A percentile compares a stretch with the other conserved stretches of the same genome.
Conservation (phyloP, 768 basidiomycete species). For the Lyophyllum decastes region DNA sequence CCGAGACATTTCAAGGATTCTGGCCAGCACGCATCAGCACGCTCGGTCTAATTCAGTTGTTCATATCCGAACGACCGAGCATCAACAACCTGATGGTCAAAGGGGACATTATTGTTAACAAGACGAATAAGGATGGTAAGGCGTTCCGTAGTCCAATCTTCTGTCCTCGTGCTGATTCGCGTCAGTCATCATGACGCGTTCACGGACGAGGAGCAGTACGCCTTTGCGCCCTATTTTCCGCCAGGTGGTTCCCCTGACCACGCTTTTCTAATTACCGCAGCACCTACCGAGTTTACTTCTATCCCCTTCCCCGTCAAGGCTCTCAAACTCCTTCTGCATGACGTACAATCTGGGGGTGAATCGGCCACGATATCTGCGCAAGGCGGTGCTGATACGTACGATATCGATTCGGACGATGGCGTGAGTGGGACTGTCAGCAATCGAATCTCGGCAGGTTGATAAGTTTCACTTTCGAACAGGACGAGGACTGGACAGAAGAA, state of each 20-base stretch:
- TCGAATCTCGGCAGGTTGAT: conserved; percentile 2
- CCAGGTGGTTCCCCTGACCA: conserved; percentile 25
- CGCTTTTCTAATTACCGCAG: conserved; percentile 42
- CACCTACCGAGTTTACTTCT: conserved; percentile 82
- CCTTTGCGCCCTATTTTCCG: conserved; percentile 12
- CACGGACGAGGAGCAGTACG: conserved; percentile 84
- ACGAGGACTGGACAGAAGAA: conserved; percentile 95
- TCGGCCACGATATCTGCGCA: conserved; percentile 62
- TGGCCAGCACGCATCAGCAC: conserved; percentile 90
- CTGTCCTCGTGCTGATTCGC: conserved; percentile 22
- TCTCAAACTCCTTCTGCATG: conserved; percentile 84
- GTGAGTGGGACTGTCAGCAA: conserved; percentile 36
- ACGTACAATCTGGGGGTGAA: conserved; percentile 81
- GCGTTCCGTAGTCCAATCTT: conserved; percentile 9
- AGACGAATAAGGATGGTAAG: conserved; percentile 81
- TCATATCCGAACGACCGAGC: conserved; percentile 62
- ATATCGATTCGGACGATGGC: conserved; percentile 77
- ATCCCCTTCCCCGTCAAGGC: conserved; percentile 92
- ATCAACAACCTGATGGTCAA: conserved; percentile 76
- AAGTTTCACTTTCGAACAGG: conserved; percentile 36
- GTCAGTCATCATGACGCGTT: conserved; percentile 95
- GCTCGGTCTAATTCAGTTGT: conserved; percentile 77
- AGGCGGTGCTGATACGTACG: conserved; percentile 40
- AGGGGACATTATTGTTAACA: conserved; percentile 87
- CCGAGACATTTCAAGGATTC: conserved; percentile 91